These are phyloP conservation scores for Lachancea sp. DNA, from an alignment of 805 yeast genomes.

Conservation along the genomic window DNA sequence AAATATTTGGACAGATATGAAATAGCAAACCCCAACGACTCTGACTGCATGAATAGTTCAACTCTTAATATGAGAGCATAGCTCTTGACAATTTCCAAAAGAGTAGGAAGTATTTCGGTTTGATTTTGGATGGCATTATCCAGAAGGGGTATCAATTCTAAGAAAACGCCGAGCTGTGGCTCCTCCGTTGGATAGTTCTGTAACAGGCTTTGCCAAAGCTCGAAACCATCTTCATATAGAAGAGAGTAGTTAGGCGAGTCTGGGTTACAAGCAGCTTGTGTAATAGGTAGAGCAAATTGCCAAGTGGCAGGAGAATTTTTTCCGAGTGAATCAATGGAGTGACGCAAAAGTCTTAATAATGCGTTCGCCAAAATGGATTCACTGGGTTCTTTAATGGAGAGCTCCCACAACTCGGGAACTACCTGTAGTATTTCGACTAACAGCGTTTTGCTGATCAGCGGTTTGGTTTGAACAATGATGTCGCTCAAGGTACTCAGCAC, in stretches of 20 bases:
- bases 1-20: conserved; percentile 48
- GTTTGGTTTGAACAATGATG: conserved; percentile 57
- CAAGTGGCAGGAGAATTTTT: conserved; percentile 44
- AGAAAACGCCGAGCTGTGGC: conserved; percentile 32
- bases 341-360: conserved; percentile 49
- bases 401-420: conserved; percentile 79
- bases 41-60: conserved; percentile 32
- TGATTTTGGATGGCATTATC: conserved; percentile 56
- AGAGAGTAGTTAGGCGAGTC: conserved; percentile 48
- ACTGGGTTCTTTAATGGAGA: conserved; percentile 34
- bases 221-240: conserved; percentile 80
- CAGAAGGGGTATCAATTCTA: conserved; percentile 44
- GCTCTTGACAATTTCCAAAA: conserved; percentile 56
- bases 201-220: conserved; percentile 68
- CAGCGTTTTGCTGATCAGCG: conserved; percentile 47
- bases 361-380: conserved; percentile 43
- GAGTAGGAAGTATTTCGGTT: conserved; percentile 66
- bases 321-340: conserved; percentile 51
- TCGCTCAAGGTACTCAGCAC: conserved; percentile 62
- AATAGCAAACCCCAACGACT: conserved; percentile 33
- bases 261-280: conserved; percentile 56
- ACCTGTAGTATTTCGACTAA: conserved; percentile 45
- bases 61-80: conserved; percentile 46
- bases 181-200: conserved; percentile 48
- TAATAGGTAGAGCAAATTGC: conserved; percentile 57